Evolutionary conservation across 2,329 filamentous ascomycete species (phyloP).

Genomic region (Zasmidium cellare): DNA sequence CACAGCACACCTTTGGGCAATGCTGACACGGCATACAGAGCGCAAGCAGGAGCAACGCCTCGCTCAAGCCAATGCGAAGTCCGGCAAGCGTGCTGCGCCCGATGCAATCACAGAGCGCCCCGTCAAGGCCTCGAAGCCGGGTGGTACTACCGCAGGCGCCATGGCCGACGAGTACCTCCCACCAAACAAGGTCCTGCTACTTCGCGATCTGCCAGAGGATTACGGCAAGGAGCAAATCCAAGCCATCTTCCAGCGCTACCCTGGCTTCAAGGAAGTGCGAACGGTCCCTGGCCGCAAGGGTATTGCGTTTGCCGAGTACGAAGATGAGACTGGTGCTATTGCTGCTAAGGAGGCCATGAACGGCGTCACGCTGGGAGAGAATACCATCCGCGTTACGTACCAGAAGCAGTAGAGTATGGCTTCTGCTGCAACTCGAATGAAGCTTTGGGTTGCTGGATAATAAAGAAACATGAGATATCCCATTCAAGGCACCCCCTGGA

Average conservation of each 20-base stretch:
- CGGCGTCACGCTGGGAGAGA: constrained; percentile 76
- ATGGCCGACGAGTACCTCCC: constrained; percentile 98
- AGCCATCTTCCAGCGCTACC: constrained; percentile 81
- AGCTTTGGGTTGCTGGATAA: no score
- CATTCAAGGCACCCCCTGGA: no score
- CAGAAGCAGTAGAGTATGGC: constrained; percentile 68
- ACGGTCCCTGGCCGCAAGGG: constrained; percentile 81
- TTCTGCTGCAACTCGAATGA: no score
- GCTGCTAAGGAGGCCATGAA: constrained; percentile 91
- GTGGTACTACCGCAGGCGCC: constrained; percentile 57
- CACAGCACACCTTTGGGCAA: neutral
- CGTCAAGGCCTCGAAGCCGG: constrained; percentile 68
- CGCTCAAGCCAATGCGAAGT: constrained; percentile 64
- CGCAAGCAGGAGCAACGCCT: constrained; percentile 81
- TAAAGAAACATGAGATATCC: no score
- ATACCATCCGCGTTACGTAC: constrained; percentile 92
- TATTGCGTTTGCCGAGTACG: constrained; percentile 96
- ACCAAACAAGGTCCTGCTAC: constrained; percentile 93
- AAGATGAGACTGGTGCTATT: constrained; percentile 84
- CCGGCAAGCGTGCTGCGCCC: constrained; percentile 53
- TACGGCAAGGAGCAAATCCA: constrained; percentile 79
- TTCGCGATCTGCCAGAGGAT: constrained; percentile 87
- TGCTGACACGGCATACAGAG: constrained; percentile 45
- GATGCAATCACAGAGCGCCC: constrained; percentile 57
- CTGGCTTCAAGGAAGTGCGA: constrained; percentile 91